A percentile compares a stretch with the other conserved stretches of the same genome.
Evolutionary conservation across 371 early-diverging fungal genomes (phyloP).

Genomic region (Apophysomyces variabilis): DNA sequence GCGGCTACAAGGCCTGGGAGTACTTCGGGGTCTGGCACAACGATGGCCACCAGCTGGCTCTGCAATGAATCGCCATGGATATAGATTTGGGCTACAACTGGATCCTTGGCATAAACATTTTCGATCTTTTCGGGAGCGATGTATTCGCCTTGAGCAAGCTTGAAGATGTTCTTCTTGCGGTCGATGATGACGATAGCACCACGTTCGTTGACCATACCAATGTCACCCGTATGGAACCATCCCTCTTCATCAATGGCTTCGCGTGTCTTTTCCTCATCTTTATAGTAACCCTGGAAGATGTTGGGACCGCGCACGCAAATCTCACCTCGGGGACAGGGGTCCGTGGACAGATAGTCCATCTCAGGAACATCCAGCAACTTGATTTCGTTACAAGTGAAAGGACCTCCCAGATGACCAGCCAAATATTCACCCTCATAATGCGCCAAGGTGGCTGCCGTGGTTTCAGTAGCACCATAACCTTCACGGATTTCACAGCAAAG

Average conservation of each 20-base stretch:
- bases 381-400: conserved; percentile 64
- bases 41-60: conserved; percentile 77
- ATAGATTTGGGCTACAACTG: conserved; percentile 67
- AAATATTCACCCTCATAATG: conserved; percentile 51
- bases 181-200: conserved; percentile 86
- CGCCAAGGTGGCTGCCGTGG: conserved; percentile 62
- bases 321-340: conserved; percentile 90
- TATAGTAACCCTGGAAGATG: conserved; percentile 84
- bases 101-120: conserved; percentile 61
- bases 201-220: conserved; percentile 77
- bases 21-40: conserved; percentile 80
- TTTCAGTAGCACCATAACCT: conserved; percentile 96
- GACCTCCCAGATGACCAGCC: conserved; percentile 80
- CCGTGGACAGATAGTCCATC: conserved; percentile 80
- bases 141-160: conserved; percentile 93
- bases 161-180: conserved; percentile 98
- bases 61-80: conserved; percentile 90
- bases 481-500: conserved; percentile 69
- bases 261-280: conserved; percentile 81
- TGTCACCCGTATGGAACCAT: conserved; percentile 94
- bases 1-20: conserved; percentile 26
- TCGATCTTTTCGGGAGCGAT: conserved; percentile 98
- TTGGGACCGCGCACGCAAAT: conserved; percentile 86
- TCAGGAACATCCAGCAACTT: conserved; percentile 94
- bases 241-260: conserved; percentile 85